phyloP scores from a whole-genome alignment of 2,329 filamentous ascomycete genomes.

The Diaporthe vaccinii region DNA sequence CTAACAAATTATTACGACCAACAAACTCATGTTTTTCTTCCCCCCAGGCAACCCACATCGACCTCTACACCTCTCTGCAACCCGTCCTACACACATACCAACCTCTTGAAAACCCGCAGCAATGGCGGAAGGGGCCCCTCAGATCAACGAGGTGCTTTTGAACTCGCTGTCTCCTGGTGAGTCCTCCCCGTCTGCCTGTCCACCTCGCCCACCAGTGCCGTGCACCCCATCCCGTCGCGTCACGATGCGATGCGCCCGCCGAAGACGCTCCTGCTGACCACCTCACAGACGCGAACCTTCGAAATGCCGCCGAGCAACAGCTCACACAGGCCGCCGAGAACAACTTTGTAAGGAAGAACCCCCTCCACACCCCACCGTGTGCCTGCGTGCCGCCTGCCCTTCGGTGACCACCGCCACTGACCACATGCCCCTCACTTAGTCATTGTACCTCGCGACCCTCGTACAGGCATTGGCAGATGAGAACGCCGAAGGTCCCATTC shows the following conservation, averaged over 20 bases:
- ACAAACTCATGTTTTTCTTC: slow-evolving; percentile 41
- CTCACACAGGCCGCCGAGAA: slow-evolving; percentile 91
- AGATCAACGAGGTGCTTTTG: slow-evolving; percentile 98
- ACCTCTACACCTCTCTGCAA: slow-evolving; percentile 39
- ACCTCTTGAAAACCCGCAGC: slow-evolving; percentile 48
- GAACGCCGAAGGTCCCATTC: slow-evolving; percentile 82
- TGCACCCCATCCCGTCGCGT: slow-evolving; percentile 41
- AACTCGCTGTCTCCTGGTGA: slow-evolving; percentile 95
- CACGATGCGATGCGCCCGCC: slow-evolving; percentile 32
- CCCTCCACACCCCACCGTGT: slow-evolving; percentile 26
- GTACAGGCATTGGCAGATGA: slow-evolving; percentile 96
- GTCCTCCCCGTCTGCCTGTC: slow-evolving; percentile 51
- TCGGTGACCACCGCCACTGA: slow-evolving; percentile 38
- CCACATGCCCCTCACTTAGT: slow-evolving; percentile 63
- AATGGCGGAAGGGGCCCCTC: slow-evolving; percentile 80
- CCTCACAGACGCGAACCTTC: slow-evolving; percentile 83
- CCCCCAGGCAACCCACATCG: slow-evolving; percentile 36
- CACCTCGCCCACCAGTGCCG: slow-evolving; percentile 22
- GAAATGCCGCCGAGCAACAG: slow-evolving; percentile 93
- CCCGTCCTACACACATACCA: slow-evolving; percentile 47
- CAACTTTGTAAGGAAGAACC: slow-evolving; percentile 82
- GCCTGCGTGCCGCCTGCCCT: background rate
- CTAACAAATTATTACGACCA: slow-evolving; percentile 41
- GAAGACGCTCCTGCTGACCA: slow-evolving; percentile 48
- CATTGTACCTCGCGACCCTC: slow-evolving; percentile 91